Conservation (phyloP, 2,329 filamentous ascomycete genomes). For the Monilinia polystroma region DNA sequence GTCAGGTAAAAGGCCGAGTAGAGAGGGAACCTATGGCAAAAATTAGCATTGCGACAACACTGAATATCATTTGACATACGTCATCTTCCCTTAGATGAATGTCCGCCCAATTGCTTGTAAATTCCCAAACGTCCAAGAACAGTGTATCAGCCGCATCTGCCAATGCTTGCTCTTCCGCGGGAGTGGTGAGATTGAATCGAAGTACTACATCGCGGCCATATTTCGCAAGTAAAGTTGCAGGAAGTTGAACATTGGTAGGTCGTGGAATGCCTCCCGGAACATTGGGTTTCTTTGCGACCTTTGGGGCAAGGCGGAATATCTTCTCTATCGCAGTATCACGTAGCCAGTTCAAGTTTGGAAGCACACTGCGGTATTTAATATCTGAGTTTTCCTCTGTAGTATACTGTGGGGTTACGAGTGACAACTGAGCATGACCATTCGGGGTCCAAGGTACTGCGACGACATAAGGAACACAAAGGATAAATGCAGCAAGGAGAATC, state of each 20-base stretch:
- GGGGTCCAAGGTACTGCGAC: constrained; percentile 32
- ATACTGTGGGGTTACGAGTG: constrained; percentile 20
- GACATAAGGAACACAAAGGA: constrained; percentile 26
- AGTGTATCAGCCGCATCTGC: constrained; percentile 71
- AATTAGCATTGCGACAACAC: constrained; percentile 24
- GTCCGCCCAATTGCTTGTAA: constrained; percentile 78
- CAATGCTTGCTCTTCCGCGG: constrained; percentile 67
- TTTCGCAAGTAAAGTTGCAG: constrained; percentile 42
- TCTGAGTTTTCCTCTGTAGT: constrained; percentile 21
- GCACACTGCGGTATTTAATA: constrained; percentile 38
- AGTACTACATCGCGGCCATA: constrained; percentile 86
- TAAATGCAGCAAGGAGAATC: constrained; percentile 20
- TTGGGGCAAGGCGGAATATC: constrained; percentile 47
- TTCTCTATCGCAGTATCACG: constrained; percentile 52
- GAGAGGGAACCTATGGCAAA: constrained; percentile 56
- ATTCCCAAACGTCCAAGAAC: constrained; percentile 89
- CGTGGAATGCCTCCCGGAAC: constrained; percentile 26
- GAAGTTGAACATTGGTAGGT: constrained; percentile 39
- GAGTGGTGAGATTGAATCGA: constrained; percentile 75
- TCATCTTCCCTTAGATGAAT: constrained; percentile 75
- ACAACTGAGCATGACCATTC: constrained; percentile 24
- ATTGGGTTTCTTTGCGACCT: constrained; percentile 29
- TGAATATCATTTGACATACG: constrained; percentile 47
- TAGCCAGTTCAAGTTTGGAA: constrained; percentile 52
- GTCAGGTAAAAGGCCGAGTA: constrained; percentile 74